phyloP scores from a whole-genome alignment of 2,329 filamentous ascomycete genomes.

The Fusarium euwallaceae region DNA sequence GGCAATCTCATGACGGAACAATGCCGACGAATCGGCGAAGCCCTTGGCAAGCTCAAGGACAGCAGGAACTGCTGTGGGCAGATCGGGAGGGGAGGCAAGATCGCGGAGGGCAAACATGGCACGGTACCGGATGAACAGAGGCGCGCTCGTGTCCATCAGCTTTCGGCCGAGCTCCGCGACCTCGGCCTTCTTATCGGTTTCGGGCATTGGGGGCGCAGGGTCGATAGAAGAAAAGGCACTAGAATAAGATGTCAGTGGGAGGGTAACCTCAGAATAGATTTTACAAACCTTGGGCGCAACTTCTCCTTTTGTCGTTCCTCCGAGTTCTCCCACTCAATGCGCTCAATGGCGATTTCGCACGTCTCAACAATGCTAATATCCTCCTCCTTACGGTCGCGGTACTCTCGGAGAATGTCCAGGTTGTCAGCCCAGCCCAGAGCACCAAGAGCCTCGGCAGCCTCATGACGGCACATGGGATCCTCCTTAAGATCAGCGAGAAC shows the following conservation, averaged over 20 bases:
- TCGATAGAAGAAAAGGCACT: constrained; percentile 98
- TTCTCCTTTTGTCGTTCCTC: constrained; percentile 79
- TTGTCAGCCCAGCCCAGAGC: constrained; percentile 83
- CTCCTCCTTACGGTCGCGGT: constrained; percentile 82
- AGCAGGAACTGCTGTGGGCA: constrained; percentile 89
- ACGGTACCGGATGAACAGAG: constrained; percentile 92
- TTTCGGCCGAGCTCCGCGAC: constrained; percentile 82
- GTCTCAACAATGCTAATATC: constrained; percentile 90
- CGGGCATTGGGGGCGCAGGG: constrained; percentile 88
- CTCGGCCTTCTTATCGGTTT: constrained; percentile 76
- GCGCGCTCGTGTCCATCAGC: constrained; percentile 81
- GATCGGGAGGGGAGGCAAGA: constrained; percentile 90
- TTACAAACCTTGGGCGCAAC: constrained; percentile 80
- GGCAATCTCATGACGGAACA: constrained; percentile 97
- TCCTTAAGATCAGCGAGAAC: constrained; percentile 85
- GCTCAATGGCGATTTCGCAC: constrained; percentile 94
- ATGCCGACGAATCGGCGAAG: constrained; percentile 85
- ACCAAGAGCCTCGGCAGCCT: constrained; percentile 94
- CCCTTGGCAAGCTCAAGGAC: constrained; percentile 88
- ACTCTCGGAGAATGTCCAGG: constrained; percentile 77
- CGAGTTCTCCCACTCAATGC: constrained; percentile 93
- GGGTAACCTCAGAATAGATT: constrained; percentile 34
- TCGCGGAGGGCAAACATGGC: constrained; percentile 99
- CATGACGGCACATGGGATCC: constrained; percentile 95
- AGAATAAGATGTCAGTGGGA: constrained; percentile 48